Evolutionary conservation across 805 yeast species (phyloP).

Genomic region (Ogataea dorogensis): DNA sequence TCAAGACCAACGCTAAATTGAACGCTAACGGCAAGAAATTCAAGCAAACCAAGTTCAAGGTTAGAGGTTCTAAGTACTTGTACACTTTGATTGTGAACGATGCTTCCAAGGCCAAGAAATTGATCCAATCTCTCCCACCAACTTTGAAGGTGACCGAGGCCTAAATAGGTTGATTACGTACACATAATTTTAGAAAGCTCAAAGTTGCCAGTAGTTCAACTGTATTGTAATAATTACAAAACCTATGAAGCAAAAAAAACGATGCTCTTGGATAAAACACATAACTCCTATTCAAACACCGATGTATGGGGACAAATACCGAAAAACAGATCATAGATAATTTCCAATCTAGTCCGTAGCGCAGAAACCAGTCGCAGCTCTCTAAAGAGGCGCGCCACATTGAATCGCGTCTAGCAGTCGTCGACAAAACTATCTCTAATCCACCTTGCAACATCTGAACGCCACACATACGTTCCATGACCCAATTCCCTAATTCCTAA

Average conservation of each 20-base stretch:
- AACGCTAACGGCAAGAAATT: constrained; percentile 77
- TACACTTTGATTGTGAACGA: constrained; percentile 96
- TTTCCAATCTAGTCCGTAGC: constrained; percentile 10
- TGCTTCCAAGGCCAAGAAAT: constrained; percentile 95
- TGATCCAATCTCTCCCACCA: constrained; percentile 97
- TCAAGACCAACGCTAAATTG: constrained; percentile 87
- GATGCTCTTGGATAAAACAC: constrained; percentile 1
- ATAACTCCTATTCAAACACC: constrained; percentile 2
- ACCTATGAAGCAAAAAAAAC: constrained; percentile 6
- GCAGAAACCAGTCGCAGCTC: constrained; percentile 30
- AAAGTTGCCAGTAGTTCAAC: constrained; percentile 2
- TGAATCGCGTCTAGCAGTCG: constrained; percentile 27
- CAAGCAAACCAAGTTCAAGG: constrained; percentile 98
- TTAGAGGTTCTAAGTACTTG: constrained; percentile 91
- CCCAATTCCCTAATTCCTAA: constrained; percentile 7
- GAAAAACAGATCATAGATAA: not conserved
- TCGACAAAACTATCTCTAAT: not conserved
- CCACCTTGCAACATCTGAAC: not conserved
- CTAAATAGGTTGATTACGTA: constrained; percentile 22
- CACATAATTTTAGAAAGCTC: constrained; percentile 8
- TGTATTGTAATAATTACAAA: constrained; percentile 2
- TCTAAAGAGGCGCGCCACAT: constrained; percentile 28
- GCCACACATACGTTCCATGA: constrained; percentile 2
- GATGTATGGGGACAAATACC: not conserved
- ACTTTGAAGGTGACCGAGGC: constrained; percentile 63